These are phyloP conservation scores for Lepidium didymum DNA, from an alignment of 345 rosid genomes.

Conservation along the genomic window DNA sequence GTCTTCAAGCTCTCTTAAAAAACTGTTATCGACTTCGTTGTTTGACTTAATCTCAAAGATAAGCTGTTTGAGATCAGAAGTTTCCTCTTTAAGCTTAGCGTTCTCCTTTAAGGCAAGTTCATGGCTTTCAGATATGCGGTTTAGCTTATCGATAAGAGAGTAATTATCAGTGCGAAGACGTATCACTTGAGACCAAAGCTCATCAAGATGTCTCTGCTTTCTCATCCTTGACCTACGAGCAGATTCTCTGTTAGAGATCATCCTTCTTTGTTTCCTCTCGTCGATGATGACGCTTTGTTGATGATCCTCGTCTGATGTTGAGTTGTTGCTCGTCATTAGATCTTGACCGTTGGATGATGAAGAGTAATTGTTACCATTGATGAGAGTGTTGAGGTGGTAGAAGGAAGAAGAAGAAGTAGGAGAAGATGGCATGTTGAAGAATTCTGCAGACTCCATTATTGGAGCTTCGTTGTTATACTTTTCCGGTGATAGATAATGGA, in stretches of 20 bases:
- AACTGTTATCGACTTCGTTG: constrained; percentile 38
- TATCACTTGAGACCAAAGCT: constrained; percentile 62
- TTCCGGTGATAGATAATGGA: constrained; percentile 41
- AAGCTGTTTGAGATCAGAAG: constrained; percentile 68
- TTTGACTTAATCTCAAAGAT: constrained; percentile 34
- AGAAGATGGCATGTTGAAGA: constrained; percentile 37
- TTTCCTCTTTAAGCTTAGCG: constrained; percentile 73
- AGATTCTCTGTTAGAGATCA: constrained; percentile 84
- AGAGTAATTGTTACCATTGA: constrained; percentile 33
- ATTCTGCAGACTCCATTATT: constrained; percentile 20
- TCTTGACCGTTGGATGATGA: constrained; percentile 33
- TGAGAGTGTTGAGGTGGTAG: constrained; percentile 35
- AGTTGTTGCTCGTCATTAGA: constrained; percentile 52
- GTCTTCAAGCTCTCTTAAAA: constrained; percentile 50
- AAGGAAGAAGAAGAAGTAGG: constrained; percentile 26
- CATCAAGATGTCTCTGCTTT: constrained; percentile 71
- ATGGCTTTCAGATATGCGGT: constrained; percentile 54
- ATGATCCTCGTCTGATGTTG: constrained; percentile 71
- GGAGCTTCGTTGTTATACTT: constrained; percentile 19
- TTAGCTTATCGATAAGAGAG: constrained; percentile 58
- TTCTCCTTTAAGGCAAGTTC: constrained; percentile 64
- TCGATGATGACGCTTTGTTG: constrained; percentile 53
- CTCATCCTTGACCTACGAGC: constrained; percentile 75
- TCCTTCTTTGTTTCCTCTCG: constrained; percentile 84
- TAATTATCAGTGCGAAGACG: constrained; percentile 71